Base-by-base conservation (phyloP, 2,329 filamentous ascomycete genomes). In the Cladosporium phlei region DNA sequence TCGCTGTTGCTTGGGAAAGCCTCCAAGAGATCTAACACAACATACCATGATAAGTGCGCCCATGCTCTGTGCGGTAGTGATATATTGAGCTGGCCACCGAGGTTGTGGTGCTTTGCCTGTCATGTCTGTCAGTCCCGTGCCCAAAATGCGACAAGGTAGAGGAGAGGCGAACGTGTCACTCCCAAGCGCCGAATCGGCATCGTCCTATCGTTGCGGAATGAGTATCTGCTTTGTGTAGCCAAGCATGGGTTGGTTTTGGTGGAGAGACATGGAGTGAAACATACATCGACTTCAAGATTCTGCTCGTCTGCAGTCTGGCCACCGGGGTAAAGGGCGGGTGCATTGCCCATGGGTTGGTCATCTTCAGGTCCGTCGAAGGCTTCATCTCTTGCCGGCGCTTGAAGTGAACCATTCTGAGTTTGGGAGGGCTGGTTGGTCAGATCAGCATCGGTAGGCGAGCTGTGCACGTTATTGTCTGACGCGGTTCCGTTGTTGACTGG, bases 11-110 rank as follows among this genome's bases (percentile, higher is more conserved):
- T 27, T n/a, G n/a, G n/a, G n/a, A n/a, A n/a, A n/a, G n/a, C n/a
- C n/a, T n/a, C n/a, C n/a, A n/a, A n/a, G n/a, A n/a, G n/a, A n/a
- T n/a, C n/a, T n/a, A 16, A 19, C 30, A 19, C 7, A n/a, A 40
- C 52, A 29, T 43, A 65, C 62, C 60, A 50, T 67, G 64, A 47
- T 67, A 66, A 9, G 63, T 67, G 12, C 64, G 57, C 10, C 64
- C 65, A 47, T 66, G 60, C 47, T 67, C 65, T 29, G 49, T 56
- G 21, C 64, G 59, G 48, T 64, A 66, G 38, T 65, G 60, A 48
- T 60, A 66, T 27, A 67, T 65, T 7, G 62, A 65, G 33, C 65
- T 62, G 49, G 54, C 60, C 38, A 67, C 45, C 7, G 58, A 62
- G 5, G 64, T 64, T 4, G 64, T 66, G 14, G 49, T 51, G 47